Evolutionary conservation across 768 basidiomycete genomes (phyloP), one percentile per base, ranked within the genome.

Genomic region (Gymnopilus junonius): DNA sequence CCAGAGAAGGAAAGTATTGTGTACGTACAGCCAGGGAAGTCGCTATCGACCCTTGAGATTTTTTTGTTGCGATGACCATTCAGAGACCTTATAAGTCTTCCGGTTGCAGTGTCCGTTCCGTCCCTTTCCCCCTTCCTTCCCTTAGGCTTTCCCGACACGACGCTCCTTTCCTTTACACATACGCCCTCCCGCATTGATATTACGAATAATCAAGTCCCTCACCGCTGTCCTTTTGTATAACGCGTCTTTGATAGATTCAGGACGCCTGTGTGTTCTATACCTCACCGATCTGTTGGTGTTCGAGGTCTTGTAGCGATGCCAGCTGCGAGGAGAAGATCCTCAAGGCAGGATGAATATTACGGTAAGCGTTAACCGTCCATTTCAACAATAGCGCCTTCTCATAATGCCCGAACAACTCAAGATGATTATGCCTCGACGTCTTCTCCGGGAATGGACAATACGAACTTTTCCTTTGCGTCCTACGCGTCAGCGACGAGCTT

Each of bases 401-500:
- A 40, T 17, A n/a, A 54, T 23, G 59, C 59, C 32, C 39, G 17
- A 58, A 55, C 54, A 51, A 31, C 31, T 55, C 32, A 53, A 57
- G 48, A 55, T 25, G 23, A 57, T 43, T 17, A 14, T 61, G 56
- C 55, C 37, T n/a, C 45, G 67, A 82, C 46, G 42, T 34, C 61
- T 7, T 56, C 68, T 60, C 70, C 79, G 53, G 59, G 73, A 35
- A 70, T 74, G 50, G 73, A 71, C 34, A 62, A 69, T 20, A 20
- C 21, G 43, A 72, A 75, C 62, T 79, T 88, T 70, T 82, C 85
- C 25, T 90, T 90, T 70, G 82, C 82, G 46, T 82, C 86, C 61
- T 85, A 82, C 59, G 69, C 88, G 59, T 88, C 87, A 1, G 85
- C 88, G 12, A 79, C 80, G 50, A 82, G 85, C 17, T 89, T 83